Conservation (phyloP, 148 eudicot genomes). For the Dianthus caryophyllus region DNA sequence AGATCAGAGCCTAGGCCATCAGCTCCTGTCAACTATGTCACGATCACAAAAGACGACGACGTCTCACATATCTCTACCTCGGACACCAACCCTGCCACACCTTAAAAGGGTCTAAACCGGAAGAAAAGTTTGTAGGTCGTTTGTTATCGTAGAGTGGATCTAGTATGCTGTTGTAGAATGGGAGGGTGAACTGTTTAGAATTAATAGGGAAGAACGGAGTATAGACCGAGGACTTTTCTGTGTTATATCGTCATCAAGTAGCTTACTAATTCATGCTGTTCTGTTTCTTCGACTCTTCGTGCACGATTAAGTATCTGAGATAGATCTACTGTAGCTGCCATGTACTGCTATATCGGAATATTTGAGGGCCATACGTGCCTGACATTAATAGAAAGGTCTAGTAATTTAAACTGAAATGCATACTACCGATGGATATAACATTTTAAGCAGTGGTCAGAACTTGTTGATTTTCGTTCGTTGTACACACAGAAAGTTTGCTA, state of each 20-base stretch:
- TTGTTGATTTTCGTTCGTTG: no score
- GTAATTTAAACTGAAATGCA: no score
- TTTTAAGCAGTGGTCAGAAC: no score
- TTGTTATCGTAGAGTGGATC: constrained; percentile 21
- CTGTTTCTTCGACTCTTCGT: constrained; percentile 10
- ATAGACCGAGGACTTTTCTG: constrained; percentile 25
- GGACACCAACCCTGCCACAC: constrained; percentile 63
- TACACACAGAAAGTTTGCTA: no score
- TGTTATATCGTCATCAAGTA: constrained; percentile 27
- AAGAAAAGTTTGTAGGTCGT: constrained; percentile 22
- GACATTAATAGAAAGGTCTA: no score
- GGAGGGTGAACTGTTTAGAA: constrained; percentile 19
- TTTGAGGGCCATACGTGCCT: no score
- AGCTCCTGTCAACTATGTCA: constrained; percentile 76
- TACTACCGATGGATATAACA: no score
- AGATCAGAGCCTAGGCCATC: constrained; percentile 51
- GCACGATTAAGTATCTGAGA: neutral
- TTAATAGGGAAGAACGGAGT: constrained; percentile 20
- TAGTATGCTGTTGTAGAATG: constrained; percentile 25
- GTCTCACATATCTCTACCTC: constrained; percentile 70
- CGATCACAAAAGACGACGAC: constrained; percentile 73
- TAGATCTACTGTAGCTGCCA: no score
- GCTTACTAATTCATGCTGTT: constrained; percentile 24
- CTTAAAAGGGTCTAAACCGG: constrained; percentile 32
- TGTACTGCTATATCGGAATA: no score